These are phyloP conservation scores for Linanthus parryae DNA, from an alignment of 148 eudicot species.

Conservation along the genomic window DNA sequence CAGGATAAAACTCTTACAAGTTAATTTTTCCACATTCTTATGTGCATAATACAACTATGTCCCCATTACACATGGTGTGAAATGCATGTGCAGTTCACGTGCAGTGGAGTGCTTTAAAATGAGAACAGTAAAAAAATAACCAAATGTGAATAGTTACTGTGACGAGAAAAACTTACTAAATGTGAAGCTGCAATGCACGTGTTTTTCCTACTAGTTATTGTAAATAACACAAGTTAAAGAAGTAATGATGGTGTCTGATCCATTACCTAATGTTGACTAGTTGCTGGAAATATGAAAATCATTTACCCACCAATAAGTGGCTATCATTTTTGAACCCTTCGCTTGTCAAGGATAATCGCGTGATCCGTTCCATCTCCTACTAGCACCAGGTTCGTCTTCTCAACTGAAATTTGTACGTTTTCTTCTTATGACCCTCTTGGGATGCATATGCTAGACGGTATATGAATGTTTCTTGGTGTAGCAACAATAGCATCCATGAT, in stretches of 20 bases:
- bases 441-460: not conserved
- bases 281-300: no score
- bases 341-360: not conserved
- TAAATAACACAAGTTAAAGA: not conserved
- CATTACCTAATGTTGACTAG: not conserved
- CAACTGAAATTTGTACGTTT: not conserved
- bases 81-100: no score
- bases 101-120: not conserved
- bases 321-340: not conserved
- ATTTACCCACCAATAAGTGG: no score
- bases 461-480: not conserved
- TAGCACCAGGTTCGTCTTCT: not conserved
- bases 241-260: not conserved
- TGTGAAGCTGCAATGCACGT: no score
- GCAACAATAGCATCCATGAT: not conserved
- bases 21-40: not conserved
- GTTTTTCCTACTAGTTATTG: no score
- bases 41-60: not conserved
- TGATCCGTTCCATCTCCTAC: not conserved
- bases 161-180: no score
- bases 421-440: not conserved
- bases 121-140: not conserved
- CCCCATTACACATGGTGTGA: not conserved
- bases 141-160: no score
- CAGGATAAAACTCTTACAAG: not conserved